phyloP scores from a whole-genome alignment of 2,329 filamentous ascomycete genomes.

The Coleophoma eucalyptorum region DNA sequence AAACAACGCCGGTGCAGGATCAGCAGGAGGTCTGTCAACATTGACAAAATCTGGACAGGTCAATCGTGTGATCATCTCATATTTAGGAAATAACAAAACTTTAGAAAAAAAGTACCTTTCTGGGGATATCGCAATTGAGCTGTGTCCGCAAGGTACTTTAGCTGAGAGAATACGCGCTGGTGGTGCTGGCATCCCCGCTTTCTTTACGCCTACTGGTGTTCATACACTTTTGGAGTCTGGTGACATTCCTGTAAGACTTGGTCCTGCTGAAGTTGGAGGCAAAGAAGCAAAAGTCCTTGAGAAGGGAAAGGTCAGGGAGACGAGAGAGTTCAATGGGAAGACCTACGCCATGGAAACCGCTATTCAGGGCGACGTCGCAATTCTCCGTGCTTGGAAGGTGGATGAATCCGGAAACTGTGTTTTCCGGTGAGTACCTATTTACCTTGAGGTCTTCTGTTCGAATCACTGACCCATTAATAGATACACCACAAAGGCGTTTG shows the following conservation, averaged over 20 bases:
- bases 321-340: slow-evolving; percentile 68
- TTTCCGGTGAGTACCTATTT: slow-evolving; percentile 53
- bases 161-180: slow-evolving; percentile 70
- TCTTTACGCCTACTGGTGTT: slow-evolving; percentile 74
- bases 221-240: slow-evolving; percentile 65
- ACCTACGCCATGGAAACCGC: slow-evolving; percentile 76
- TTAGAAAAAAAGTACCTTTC: slow-evolving; percentile 72
- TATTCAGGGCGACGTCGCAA: slow-evolving; percentile 72
- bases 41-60: slow-evolving; percentile 69
- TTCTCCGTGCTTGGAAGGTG: slow-evolving; percentile 72
- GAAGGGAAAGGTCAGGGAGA: slow-evolving; percentile 63
- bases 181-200: slow-evolving; percentile 74
- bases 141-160: slow-evolving; percentile 73
- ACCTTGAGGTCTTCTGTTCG: too few species aligned
- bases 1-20: slow-evolving; percentile 73
- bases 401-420: slow-evolving; percentile 76
- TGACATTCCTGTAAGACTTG: slow-evolving; percentile 61
- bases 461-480: slow-evolving; percentile 22
- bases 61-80: slow-evolving; percentile 68
- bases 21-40: slow-evolving; percentile 63
- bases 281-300: slow-evolving; percentile 45
- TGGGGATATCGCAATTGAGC: slow-evolving; percentile 70
- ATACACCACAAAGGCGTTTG: slow-evolving; percentile 73
- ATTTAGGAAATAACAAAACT: slow-evolving; percentile 73
- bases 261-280: slow-evolving; percentile 42